phyloP scores from a whole-genome alignment of 2,329 filamentous ascomycete genomes.

The Ceratocystis diversiconidia region DNA sequence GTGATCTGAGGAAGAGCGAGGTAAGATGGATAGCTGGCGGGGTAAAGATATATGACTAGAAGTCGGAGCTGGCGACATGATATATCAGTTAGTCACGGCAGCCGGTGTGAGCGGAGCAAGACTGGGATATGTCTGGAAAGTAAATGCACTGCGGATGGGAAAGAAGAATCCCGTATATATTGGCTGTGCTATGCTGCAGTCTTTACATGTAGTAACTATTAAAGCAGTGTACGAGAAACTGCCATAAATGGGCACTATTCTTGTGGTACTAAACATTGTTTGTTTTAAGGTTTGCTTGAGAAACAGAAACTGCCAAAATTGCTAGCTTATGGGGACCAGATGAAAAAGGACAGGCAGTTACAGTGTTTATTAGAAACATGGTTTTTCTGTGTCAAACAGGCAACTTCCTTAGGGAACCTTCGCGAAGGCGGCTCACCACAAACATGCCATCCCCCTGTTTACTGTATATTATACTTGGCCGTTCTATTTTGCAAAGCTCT shows the following conservation, averaged over 20 bases:
- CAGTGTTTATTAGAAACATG: not conserved
- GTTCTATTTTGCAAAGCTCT: not conserved
- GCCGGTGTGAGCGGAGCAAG: not conserved
- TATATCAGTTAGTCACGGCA: no score
- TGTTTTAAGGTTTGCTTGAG: not conserved
- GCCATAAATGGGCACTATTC: not conserved
- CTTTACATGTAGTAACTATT: not conserved
- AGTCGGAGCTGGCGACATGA: not conserved
- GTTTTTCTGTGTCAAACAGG: not conserved
- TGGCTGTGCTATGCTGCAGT: not conserved
- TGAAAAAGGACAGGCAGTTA: not conserved
- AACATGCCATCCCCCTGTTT: not conserved
- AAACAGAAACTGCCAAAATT: not conserved
- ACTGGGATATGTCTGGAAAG: not conserved
- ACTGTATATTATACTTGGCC: not conserved
- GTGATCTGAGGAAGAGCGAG: not conserved
- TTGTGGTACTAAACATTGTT: not conserved
- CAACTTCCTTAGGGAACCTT: not conserved
- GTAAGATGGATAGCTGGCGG: not conserved
- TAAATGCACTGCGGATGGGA: no score
- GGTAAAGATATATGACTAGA: not conserved
- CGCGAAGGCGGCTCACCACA: not conserved
- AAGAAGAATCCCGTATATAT: no score
- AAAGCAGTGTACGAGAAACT: no score
- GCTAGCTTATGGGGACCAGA: not conserved